These are phyloP conservation scores for Pseudomicrostroma phylloplanum DNA, from an alignment of 1,284 basidiomycete genomes.

Conservation along the genomic window DNA sequence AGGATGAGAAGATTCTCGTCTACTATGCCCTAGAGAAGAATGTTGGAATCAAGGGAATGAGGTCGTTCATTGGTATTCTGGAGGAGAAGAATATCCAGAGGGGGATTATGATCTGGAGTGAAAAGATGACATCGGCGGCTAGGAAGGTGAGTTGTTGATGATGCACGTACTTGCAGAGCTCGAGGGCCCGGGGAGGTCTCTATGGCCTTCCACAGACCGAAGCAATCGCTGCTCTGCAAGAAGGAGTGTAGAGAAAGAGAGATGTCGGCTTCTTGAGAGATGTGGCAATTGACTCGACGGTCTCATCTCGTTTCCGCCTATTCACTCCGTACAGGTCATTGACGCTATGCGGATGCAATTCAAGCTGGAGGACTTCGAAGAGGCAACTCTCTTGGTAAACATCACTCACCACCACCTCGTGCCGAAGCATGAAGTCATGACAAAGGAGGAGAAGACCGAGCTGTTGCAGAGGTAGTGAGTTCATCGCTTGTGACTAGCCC, in stretches of 20 bases:
- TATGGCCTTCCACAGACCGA: not conserved
- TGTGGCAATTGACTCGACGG: not conserved
- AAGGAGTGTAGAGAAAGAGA: not conserved
- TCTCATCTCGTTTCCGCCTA: not conserved
- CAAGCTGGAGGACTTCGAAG: constrained; percentile 90
- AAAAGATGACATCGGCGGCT: constrained; percentile 92
- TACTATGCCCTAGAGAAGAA: constrained; percentile 63
- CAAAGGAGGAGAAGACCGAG: constrained; percentile 75
- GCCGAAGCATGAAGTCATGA: constrained; percentile 84
- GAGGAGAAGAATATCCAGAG: constrained; percentile 68
- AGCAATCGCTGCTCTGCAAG: too few relatives aligned
- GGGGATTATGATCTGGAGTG: constrained; percentile 91
- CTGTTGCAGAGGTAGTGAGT: constrained; percentile 88
- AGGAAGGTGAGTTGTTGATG: constrained; percentile 65
- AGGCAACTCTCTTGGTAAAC: constrained; percentile 92
- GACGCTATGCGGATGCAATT: constrained; percentile 61
- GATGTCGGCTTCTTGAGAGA: not conserved
- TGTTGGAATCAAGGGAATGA: constrained; percentile 50
- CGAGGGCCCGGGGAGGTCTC: not conserved
- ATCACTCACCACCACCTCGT: constrained; percentile 90
- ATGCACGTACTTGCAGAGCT: not conserved
- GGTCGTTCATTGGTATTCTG: constrained; percentile 45
- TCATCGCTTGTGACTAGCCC: not conserved
- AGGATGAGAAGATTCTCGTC: constrained; percentile 77
- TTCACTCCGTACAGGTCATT: constrained; percentile 29